Base-by-base conservation (phyloP, 768 basidiomycete species). In the Lepiota venenata region DNA sequence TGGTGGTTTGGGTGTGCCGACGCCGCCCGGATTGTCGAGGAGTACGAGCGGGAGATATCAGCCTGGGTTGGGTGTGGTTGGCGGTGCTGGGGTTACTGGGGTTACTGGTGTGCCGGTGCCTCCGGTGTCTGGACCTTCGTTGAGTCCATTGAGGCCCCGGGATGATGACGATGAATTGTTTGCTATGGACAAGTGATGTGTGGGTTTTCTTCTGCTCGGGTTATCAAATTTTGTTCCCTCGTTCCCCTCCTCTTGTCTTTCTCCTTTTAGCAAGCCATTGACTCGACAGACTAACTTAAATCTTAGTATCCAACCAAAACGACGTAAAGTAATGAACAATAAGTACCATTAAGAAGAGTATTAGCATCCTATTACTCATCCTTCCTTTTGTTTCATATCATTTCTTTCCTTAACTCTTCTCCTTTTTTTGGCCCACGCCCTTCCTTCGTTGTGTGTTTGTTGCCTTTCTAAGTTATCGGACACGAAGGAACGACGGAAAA, bases 151-250 rank as follows among this genome's bases (percentile, higher is more conserved):
- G 61, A 87, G 85, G 63, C 85, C 85, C 49, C 69, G 73, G 32
- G 81, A 87, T 56, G 85, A 87, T 64, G 87, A 86, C 62, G 79
- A 77, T 57, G 73, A 78, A 48, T 66, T 90, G 64, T 91, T 91
- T 65, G 75, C 74, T 61, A 84, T 89, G 83, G 87, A 89, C 58
- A 61, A 64, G 54, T 68, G 59, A 61, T 52, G 16, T 27, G 47
- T 16, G 35, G 35, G 16, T 43, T 58, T 47, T 15, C 38, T 42
- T 18, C 14, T 54, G 52, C 46, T 54, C 40, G 52, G 39, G 47
- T 41, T 47, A 47, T 35, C 47, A 41, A 46, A 18, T 48, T 35
- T 16, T 41, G 16, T 51, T 16, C 35, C 43, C 45, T 44, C 22
- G 37, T 38, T 43, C 43, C 9, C 22, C 27, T 35, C 16, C 29